Evolutionary conservation across 768 basidiomycete genomes (phyloP).

Genomic region (Russula sp.): DNA sequence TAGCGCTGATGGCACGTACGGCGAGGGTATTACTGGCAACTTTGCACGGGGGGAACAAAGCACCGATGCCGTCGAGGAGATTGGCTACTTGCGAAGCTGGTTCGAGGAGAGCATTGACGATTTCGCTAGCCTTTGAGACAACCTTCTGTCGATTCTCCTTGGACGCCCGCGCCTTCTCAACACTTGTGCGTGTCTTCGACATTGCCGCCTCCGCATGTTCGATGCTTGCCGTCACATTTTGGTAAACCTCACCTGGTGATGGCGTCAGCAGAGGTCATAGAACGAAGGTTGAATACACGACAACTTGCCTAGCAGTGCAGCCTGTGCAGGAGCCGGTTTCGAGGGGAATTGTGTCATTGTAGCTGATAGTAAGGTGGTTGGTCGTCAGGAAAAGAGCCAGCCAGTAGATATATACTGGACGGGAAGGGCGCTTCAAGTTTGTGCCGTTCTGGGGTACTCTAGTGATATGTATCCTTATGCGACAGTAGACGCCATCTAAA

Average conservation of each 20-base stretch:
- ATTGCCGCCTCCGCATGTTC: slow-evolving; percentile 20
- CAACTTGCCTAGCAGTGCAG: slow-evolving; percentile 1
- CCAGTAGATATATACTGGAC: too few relatives aligned
- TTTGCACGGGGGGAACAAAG: slow-evolving; percentile 21
- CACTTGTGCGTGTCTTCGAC: slow-evolving; percentile 8
- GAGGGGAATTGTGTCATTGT: neutral
- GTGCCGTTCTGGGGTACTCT: neutral
- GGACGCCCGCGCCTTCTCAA: slow-evolving; percentile 16
- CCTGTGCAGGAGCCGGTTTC: neutral
- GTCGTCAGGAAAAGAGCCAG: neutral
- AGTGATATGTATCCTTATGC: neutral
- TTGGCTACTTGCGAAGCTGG: slow-evolving; percentile 25
- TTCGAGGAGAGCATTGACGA: slow-evolving; percentile 25
- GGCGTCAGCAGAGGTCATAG: neutral
- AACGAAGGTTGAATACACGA: neutral
- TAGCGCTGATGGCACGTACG: neutral
- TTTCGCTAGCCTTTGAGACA: slow-evolving; percentile 24
- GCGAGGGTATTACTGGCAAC: slow-evolving; percentile 11
- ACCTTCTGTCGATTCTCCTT: slow-evolving; percentile 21
- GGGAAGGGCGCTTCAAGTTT: neutral
- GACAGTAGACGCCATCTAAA: neutral
- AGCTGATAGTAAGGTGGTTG: neutral
- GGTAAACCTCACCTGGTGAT: slow-evolving; percentile 9
- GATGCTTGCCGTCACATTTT: slow-evolving; percentile 11
- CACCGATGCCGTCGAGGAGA: slow-evolving; percentile 21